Base-by-base conservation (phyloP, 495 filamentous ascomycete species). In the Penicillium mononematosum region DNA sequence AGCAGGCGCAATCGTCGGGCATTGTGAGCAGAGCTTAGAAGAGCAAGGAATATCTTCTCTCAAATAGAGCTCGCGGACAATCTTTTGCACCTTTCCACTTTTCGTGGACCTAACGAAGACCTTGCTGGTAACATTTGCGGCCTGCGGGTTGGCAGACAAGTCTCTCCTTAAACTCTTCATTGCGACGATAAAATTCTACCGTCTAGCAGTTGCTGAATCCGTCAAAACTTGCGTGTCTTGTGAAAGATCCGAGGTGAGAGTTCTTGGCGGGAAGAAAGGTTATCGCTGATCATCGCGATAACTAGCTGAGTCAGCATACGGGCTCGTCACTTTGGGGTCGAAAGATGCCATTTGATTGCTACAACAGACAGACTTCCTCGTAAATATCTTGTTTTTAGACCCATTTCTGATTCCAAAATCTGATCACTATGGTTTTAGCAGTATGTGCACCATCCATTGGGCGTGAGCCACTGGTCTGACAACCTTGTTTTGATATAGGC, bases 11-110 rank as follows among this genome's bases (percentile, higher is more conserved):
- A 76, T 80, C 19, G 76, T 66, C 34, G 87, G 78, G 65, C 94
- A 99, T 66, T 69, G 69, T 43, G 81, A 76, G 76, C 94, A 99
- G 47, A 98, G 81, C 70, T 83, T 87, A 3, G 92, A 98, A 16
- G 95, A 99, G 75, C 94, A 99, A 32, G 94, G 94, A 62, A 98
- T 98, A 70, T 99, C 95, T 77, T 91, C 86, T 64, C 94, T 84
- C 31, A 99, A 81, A 75, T 99, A 98, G 51, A 98, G 77, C 78
- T 99, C 94, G 45, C 91, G 85, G 57, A 98, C 95, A 70, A 99
- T 92, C 77, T 99, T 98, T 75, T 96, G 91, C 56, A 98, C 94
- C 77, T 96, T 98, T 66, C 94, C 94, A 72, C 83, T 90, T 71
- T 88, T 93, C 17, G 91, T 92, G 27, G 94, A 96, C 55, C 94